Evolutionary conservation across 257 asterid genomes (phyloP).

Genomic region (Salvia splendens): DNA sequence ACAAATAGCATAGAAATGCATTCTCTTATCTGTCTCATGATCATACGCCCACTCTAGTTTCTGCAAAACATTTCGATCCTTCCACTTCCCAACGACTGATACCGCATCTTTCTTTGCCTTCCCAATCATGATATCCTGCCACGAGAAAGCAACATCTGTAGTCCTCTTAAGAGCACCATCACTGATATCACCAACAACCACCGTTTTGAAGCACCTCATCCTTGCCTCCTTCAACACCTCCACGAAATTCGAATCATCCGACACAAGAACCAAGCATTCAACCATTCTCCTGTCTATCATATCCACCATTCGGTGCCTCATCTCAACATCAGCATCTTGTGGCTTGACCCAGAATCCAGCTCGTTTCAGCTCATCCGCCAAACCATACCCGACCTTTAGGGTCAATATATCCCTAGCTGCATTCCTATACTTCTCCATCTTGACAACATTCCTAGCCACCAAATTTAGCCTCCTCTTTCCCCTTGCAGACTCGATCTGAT

Average conservation of each 20-base stretch:
- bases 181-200: constrained; percentile 72
- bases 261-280: constrained; percentile 78
- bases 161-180: constrained; percentile 65
- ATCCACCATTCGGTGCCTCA: constrained; percentile 71
- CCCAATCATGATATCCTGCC: constrained; percentile 81
- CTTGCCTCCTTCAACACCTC: constrained; percentile 72
- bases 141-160: constrained; percentile 83
- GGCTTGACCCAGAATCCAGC: constrained; percentile 90
- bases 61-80: constrained; percentile 64
- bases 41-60: constrained; percentile 79
- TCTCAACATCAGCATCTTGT: constrained; percentile 72
- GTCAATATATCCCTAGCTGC: constrained; percentile 74
- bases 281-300: constrained; percentile 66
- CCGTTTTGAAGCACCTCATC: constrained; percentile 80
- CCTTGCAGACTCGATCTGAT: constrained; percentile 76
- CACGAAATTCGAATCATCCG: constrained; percentile 80
- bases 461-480: constrained; percentile 75
- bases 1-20: constrained; percentile 37
- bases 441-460: constrained; percentile 69
- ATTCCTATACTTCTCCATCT: constrained; percentile 83
- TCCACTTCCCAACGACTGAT: constrained; percentile 82
- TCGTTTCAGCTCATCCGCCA: constrained; percentile 75
- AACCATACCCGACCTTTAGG: constrained; percentile 74
- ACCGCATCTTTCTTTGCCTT: constrained; percentile 79
- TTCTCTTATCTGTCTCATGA: constrained; percentile 51